phyloP scores from a whole-genome alignment of 164 flowering plant species.

The Dillenia suffruticosa region DNA sequence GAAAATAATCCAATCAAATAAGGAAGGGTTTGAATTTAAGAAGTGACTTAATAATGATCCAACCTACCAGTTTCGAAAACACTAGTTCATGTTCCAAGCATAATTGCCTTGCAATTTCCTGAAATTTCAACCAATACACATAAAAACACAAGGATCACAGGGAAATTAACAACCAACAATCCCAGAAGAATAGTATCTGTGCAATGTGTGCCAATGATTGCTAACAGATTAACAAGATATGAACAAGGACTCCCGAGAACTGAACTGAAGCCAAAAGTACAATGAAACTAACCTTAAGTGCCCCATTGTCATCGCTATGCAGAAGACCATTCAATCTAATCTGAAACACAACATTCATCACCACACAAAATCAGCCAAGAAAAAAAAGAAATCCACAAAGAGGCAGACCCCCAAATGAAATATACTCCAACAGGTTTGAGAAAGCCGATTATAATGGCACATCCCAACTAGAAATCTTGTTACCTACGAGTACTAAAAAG shows the following conservation, averaged over 20 bases:
- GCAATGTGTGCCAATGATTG: too few species aligned
- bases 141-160: slow-evolving; percentile 1
- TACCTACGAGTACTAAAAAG: too few species aligned
- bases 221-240: too few species aligned
- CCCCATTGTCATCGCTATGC: slow-evolving; percentile 74
- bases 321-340: slow-evolving; percentile 76
- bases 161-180: background rate
- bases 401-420: too few species aligned
- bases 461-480: too few species aligned
- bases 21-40: slow-evolving; percentile 11
- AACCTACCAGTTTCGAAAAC: slow-evolving; percentile 86
- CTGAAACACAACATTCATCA: slow-evolving; percentile 33
- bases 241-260: too few species aligned
- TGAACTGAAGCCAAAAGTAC: too few species aligned
- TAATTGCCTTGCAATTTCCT: slow-evolving; percentile 94
- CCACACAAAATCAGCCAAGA: background rate
- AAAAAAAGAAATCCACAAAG: background rate
- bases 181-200: too few species aligned
- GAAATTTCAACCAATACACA: slow-evolving; percentile 19
- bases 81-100: slow-evolving; percentile 78
- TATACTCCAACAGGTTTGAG: too few species aligned
- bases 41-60: slow-evolving; percentile 4
- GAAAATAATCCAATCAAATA: background rate
- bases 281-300: slow-evolving; percentile 58
- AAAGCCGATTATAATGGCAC: too few species aligned